Base-by-base conservation (phyloP, 768 basidiomycete species). In the Podaxis pistillaris region DNA sequence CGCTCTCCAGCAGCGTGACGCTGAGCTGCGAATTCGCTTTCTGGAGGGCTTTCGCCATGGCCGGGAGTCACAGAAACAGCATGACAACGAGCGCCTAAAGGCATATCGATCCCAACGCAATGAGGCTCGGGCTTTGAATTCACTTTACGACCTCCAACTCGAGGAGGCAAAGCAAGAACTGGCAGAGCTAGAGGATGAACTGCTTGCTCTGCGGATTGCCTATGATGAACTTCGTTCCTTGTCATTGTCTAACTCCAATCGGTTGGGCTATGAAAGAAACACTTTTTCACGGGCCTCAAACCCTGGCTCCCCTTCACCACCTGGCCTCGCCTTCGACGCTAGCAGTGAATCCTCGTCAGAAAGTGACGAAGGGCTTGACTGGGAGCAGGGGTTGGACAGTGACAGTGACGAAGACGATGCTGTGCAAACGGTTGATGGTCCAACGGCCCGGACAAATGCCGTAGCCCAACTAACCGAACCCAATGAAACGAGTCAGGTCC, bases 121-220 rank as follows among this genome's bases (percentile, higher is more conserved):
- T n/a, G 68, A 71, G 26, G 68, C 69, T 2, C 26, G 63, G 0
- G 65, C 62, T 26, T 30, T 58, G 26, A 38, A 60, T 11, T 28
- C 60, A 4, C 58, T 56, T 9, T 59, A 66, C 36, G 62, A 64
- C 24, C 62, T 58, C 1, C 64, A 68, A 38, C 59, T 72, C 7
- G 54, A 62, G 17, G 38, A 62, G 13, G 58, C 67, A 12, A 50
- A 65, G 13, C 52, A 66, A 37, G 69, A 73, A 46, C 56, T 75
- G 5, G 5, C 22, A 15, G 57, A 60, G 19, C 53, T 72, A 19
- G 58, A 68, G 46, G 68, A 75, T 46, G 62, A 69, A 7, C 59
- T 73, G 4, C 30, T 68, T 7, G 69, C 69, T 7, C 58, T 74
- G 26, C 67, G 68, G 54, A 52, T 68, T n/a, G 66, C 68, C 0